Base-by-base conservation (phyloP, 805 yeast genomes). In the Hanseniaspora jakobsenii region DNA sequence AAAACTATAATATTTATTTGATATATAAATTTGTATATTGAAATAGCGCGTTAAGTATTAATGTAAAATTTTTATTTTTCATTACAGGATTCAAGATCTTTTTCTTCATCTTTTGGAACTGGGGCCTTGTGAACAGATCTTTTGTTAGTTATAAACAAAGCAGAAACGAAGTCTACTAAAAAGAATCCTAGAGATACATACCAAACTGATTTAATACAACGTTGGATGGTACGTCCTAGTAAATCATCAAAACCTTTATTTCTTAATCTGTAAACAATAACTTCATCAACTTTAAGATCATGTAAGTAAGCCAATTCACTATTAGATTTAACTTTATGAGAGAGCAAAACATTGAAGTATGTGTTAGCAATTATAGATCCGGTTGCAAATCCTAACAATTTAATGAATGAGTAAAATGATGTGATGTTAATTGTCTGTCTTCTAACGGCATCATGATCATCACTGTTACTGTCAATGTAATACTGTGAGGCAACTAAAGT, bases 401-500 rank as follows among this genome's bases (percentile, higher is more conserved):
- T 56, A 23, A 51, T 21, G 23, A 55, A 57, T 6, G 54, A 49
- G 28, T 55, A 55, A 32, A 54, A 47, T 2, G 60, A 54, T 10
- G 56, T 56, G 4, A 55, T 49, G 10, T 54, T 52, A 18, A 55
- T 53, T 27, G 56, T 53, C 32, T 52, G 53, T n/a, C 41, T 29
- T 32, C 53, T 49, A 32, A 47, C 49, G 6, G 50, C 44, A 9
- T 50, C 48, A 17, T 51, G 48, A 34, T 45, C 46, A 4, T 28
- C 37, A 24, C 50, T 51, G 13, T 38, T 27, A 16, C 23, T 27
- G 29, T 55, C 57, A 21, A 55, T 44, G 27, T 52, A 54, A 7
- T 62, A 32, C 47, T 63, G 66, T 12, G 56, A 50, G 17, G 61
- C 53, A 32, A 62, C 48, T 38, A 62, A 27, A 4, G 58, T 50